Evolutionary conservation across 2,329 filamentous ascomycete genomes (phyloP).

Genomic region (Alternaria brassicae): DNA sequence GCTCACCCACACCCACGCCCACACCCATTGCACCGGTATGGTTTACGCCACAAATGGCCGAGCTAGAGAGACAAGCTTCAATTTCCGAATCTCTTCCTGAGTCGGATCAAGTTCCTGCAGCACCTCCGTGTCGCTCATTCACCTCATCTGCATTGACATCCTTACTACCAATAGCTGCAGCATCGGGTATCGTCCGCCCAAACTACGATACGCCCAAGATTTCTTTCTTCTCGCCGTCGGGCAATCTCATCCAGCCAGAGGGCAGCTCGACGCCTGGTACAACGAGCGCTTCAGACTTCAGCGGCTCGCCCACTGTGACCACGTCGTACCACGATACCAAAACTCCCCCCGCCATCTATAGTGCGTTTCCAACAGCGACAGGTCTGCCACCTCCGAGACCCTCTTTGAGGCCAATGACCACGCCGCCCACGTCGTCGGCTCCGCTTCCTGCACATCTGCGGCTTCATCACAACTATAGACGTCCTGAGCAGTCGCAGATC

Average conservation of each 20-base stretch:
- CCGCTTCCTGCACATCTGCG: constrained; percentile 33
- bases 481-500: constrained; percentile 26
- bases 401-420: constrained; percentile 32
- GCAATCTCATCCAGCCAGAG: constrained; percentile 43
- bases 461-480: constrained; percentile 31
- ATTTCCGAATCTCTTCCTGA: constrained; percentile 17
- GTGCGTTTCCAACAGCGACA: constrained; percentile 14
- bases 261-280: constrained; percentile 21
- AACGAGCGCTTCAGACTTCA: constrained; percentile 14
- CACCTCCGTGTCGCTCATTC: constrained; percentile 27
- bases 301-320: constrained; percentile 9
- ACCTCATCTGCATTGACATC: constrained; percentile 47
- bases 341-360: constrained; percentile 2
- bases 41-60: constrained; percentile 36
- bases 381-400: constrained; percentile 25
- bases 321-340: constrained; percentile 22
- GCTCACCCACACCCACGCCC: constrained; percentile 30
- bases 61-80: constrained; percentile 26
- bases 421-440: constrained; percentile 24
- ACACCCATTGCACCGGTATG: constrained; percentile 33
- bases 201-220: constrained; percentile 38
- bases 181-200: constrained; percentile 44
- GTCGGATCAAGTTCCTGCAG: constrained; percentile 2
- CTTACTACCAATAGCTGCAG: constrained; percentile 48
- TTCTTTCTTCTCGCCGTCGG: constrained; percentile 47